Percentiles rank a stretch among this genome's conserved stretches.
Evolutionary conservation across 1,139 yeast species (phyloP).

Genomic region (Pneumocystis sp.): DNA sequence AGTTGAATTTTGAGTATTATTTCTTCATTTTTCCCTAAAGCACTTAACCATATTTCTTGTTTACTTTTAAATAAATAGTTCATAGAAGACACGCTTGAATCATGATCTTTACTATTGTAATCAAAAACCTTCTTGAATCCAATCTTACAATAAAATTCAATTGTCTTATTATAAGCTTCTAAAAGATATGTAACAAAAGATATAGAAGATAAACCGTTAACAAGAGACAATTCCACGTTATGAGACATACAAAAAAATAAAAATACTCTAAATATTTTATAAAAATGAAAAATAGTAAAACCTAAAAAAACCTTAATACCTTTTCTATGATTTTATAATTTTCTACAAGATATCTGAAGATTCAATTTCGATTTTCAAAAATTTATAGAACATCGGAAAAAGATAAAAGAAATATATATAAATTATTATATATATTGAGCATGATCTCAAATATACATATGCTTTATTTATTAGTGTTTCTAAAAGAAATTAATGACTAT

Average conservation of each 20-base stretch:
- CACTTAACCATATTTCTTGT: constrained; percentile 42
- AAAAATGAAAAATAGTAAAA: background rate
- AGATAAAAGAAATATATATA: no score
- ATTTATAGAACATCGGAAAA: background rate
- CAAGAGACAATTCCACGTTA: background rate
- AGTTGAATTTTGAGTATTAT: constrained; percentile 24
- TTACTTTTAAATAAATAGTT: constrained; percentile 20
- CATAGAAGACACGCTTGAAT: constrained; percentile 18
- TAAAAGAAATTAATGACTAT: no score
- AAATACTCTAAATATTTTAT: background rate
- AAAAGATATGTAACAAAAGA: background rate
- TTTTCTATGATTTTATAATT: no score
- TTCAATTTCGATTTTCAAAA: background rate
- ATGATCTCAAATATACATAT: no score
- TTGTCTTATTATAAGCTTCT: constrained; percentile 12
- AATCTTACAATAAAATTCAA: constrained; percentile 14
- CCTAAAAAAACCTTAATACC: background rate
- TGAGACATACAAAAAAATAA: background rate
- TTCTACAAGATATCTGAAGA: no score
- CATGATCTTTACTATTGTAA: constrained; percentile 15
- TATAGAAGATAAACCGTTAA: background rate
- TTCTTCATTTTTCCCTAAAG: constrained; percentile 28
- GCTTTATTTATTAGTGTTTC: background rate
- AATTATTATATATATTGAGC: no score
- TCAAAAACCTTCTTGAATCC: constrained; percentile 19